Percentiles rank a stretch among this genome's conserved stretches.
Conservation (phyloP, 108 stramenopile genomes). For the Discostella pseudostelligera region DNA sequence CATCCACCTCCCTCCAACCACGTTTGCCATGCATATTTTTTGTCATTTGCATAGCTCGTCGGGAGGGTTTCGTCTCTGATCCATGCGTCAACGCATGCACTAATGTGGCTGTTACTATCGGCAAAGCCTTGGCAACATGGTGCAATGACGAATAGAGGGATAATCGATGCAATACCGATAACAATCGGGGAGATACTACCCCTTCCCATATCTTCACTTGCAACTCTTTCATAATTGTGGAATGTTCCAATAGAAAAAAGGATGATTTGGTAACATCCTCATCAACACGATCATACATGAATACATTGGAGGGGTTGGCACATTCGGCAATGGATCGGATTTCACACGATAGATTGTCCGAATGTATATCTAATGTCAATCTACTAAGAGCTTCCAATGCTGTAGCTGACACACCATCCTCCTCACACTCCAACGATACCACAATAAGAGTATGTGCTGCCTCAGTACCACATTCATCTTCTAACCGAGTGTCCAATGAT, state of each 20-base stretch:
- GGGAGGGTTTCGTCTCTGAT: slow-evolving; percentile 36
- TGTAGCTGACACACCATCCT: slow-evolving; percentile 67
- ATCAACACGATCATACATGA: slow-evolving; percentile 18
- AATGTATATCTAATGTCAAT: slow-evolving; percentile 45
- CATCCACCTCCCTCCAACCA: slow-evolving; percentile 49
- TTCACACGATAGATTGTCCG: slow-evolving; percentile 28
- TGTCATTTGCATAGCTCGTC: slow-evolving; percentile 22
- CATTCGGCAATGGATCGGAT: slow-evolving; percentile 22
- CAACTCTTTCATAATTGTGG: slow-evolving; percentile 40
- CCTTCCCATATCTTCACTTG: slow-evolving; percentile 58
- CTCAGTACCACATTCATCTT: slow-evolving; percentile 69
- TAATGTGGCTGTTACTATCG: slow-evolving; percentile 55
- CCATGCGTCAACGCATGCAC: slow-evolving; percentile 56
- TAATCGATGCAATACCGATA: slow-evolving; percentile 51
- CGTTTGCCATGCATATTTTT: slow-evolving; percentile 37
- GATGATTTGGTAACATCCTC: not conserved
- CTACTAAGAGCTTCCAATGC: slow-evolving; percentile 65
- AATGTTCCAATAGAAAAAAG: slow-evolving; percentile 9
- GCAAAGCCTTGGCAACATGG: slow-evolving; percentile 49
- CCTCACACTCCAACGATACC: slow-evolving; percentile 61
- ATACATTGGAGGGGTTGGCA: slow-evolving; percentile 9
- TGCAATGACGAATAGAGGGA: slow-evolving; percentile 28
- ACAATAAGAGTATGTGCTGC: slow-evolving; percentile 55
- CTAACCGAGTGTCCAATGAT: slow-evolving; percentile 41
- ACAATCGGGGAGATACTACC: slow-evolving; percentile 60